Base-by-base conservation (phyloP, 192 early-diverging fungal species). In the Gonapodya prolifera region DNA sequence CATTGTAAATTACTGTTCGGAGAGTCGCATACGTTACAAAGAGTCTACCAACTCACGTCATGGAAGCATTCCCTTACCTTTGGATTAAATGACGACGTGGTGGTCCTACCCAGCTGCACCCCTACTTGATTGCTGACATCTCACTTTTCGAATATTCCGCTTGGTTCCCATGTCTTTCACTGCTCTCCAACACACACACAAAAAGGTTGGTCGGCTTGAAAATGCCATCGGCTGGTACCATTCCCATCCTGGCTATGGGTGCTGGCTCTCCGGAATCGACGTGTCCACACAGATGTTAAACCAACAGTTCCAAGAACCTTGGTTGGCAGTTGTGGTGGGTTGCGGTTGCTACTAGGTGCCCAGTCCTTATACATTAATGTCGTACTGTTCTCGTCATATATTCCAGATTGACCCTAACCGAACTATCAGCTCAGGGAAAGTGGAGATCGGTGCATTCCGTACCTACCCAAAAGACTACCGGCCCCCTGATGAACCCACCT, bases 251-350 rank as follows among this genome's bases (percentile, higher is more conserved):
- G 97, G 97, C n/a, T 99, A 99, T 80, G 96, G 97, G 2, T 99
- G 97, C 86, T 99, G 97, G 97, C 86, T 99, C 71, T 98, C 96
- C 1, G 97, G 97, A 17, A 99, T 99, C 81, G 97, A 99, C 80
- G 96, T 98, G 1, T 87, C 87, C 61, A 99, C 97, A 23, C 97
- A 99, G 80, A 94, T 91, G 90, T 83, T 94, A 34, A 97, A 98
- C 83, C 97, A 99, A 80, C 86, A 92, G 82, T 96, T 88, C 82
- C 92, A 94, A 78, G 97, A 99, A 75, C 97, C 97, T 8, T 99
- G 89, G 75, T 86, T 96, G 36, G 97, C 97, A 1, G 91, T 99
- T 1, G 97, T 99, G 61, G 91, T 94, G 87, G 77, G 89, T 79
- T 18, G 0, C 2, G 2, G 2, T 32, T 29, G 31, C 8, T 61